phyloP scores from a whole-genome alignment of 768 basidiomycete genomes.

The Rhodotorula graminis region DNA sequence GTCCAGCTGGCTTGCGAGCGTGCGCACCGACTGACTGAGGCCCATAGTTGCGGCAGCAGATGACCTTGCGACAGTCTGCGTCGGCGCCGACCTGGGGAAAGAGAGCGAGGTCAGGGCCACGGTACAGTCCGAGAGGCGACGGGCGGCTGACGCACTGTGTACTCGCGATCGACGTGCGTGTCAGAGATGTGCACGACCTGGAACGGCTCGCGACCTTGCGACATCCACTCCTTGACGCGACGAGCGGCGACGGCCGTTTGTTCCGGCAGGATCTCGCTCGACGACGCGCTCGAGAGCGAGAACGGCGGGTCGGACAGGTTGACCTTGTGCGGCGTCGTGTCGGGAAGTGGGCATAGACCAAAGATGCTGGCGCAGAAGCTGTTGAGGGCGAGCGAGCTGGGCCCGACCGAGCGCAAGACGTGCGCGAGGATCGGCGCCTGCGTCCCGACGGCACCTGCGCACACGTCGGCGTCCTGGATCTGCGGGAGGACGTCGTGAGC shows the following conservation, averaged over 20 bases:
- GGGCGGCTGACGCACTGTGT: slow-evolving; percentile 53
- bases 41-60: slow-evolving; percentile 59
- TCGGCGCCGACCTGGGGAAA: slow-evolving; percentile 54
- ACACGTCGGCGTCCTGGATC: slow-evolving; percentile 60
- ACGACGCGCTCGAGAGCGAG: slow-evolving; percentile 4
- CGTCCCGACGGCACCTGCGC: slow-evolving; percentile 53
- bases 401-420: slow-evolving; percentile 54
- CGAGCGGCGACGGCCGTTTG: not conserved
- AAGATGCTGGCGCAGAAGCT: slow-evolving; percentile 58
- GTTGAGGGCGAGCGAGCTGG: slow-evolving; percentile 53
- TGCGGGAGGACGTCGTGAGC: slow-evolving; percentile 32
- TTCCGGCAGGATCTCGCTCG: no score
- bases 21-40: slow-evolving; percentile 44
- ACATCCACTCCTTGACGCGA: not conserved
- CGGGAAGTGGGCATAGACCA: slow-evolving; percentile 53
- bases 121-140: no score
- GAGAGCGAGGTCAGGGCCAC: no score
- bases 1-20: slow-evolving; percentile 53
- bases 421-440: slow-evolving; percentile 61
- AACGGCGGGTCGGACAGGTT: slow-evolving; percentile 43
- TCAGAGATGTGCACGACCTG: slow-evolving; percentile 62
- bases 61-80: slow-evolving; percentile 58
- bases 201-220: slow-evolving; percentile 48
- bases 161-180: slow-evolving; percentile 59
- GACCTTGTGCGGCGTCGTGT: slow-evolving; percentile 26